phyloP scores from a whole-genome alignment of 2,329 filamentous ascomycete genomes.

The Arthrobotrys entomopaga region DNA sequence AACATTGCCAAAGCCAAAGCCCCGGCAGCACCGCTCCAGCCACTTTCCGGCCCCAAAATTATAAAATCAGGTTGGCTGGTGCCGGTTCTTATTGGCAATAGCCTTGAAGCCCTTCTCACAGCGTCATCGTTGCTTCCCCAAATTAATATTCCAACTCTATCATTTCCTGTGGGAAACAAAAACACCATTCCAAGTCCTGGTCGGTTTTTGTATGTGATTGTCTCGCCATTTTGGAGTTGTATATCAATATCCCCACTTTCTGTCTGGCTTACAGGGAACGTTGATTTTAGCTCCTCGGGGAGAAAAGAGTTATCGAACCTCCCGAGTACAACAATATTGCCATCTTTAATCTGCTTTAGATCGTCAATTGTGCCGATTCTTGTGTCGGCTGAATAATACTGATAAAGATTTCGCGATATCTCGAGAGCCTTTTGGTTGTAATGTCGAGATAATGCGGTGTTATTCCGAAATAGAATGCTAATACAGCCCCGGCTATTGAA shows the following conservation, averaged over 20 bases:
- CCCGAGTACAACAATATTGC: conserved; percentile 64
- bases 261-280: conserved; percentile 49
- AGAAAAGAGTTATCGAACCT: conserved; percentile 60
- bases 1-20: conserved; percentile 69
- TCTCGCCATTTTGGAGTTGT: conserved; percentile 39
- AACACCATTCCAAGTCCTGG: conserved; percentile 66
- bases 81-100: conserved; percentile 69
- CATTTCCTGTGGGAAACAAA: conserved; percentile 64
- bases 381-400: conserved; percentile 69
- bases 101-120: conserved; percentile 66
- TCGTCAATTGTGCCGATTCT: conserved; percentile 60
- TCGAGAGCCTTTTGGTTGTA: conserved; percentile 65
- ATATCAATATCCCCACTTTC: conserved; percentile 43
- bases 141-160: conserved; percentile 68
- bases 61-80: conserved; percentile 70
- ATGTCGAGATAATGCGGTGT: conserved; percentile 58
- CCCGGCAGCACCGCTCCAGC: conserved; percentile 67
- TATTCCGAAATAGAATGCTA: conserved; percentile 60
- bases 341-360: conserved; percentile 56
- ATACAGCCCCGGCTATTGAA: conserved; percentile 66
- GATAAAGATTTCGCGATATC: conserved; percentile 69
- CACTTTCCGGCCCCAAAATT: conserved; percentile 64
- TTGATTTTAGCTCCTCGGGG: conserved; percentile 36
- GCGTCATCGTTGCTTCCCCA: conserved; percentile 67
- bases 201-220: conserved; percentile 59